These are phyloP conservation scores for Bolboschoenus planiculmis DNA, from an alignment of 176 grass and related monocot species.

Conservation along the genomic window DNA sequence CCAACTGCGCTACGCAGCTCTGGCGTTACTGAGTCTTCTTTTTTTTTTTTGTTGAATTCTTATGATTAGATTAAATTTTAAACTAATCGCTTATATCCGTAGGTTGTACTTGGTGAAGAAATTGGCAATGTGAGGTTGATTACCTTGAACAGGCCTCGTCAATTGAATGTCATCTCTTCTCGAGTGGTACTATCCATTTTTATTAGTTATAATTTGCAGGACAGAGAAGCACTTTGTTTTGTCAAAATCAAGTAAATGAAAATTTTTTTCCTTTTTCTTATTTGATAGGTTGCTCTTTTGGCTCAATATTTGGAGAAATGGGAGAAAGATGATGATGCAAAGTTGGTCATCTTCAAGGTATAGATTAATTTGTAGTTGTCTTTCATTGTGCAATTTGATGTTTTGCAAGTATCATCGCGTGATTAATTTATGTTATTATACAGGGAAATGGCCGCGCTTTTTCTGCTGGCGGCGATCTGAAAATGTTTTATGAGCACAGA, in stretches of 20 bases:
- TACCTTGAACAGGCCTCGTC: conserved; percentile 84
- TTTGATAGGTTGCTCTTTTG: conserved; percentile 59
- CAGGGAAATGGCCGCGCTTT: conserved; percentile 79
- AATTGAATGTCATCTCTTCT: conserved; percentile 77
- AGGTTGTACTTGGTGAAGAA: conserved; percentile 82
- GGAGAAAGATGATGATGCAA: conserved; percentile 80
- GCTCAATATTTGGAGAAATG: conserved; percentile 81
- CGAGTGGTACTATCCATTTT: conserved; percentile 47
- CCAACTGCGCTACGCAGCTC: not conserved
- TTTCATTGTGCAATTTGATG: not conserved
- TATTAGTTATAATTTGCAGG: not conserved
- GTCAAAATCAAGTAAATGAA: not conserved
- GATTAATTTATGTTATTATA: conserved; percentile 17
- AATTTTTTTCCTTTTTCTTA: not conserved
- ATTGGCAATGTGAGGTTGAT: conserved; percentile 42
- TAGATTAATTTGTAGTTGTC: not conserved
- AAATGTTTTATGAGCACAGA: conserved; percentile 98
- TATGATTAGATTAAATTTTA: not conserved
- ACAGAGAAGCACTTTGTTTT: not conserved
- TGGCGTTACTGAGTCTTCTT: not conserved
- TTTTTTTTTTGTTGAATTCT: not conserved
- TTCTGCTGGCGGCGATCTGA: conserved; percentile 91
- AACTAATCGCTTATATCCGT: not conserved
- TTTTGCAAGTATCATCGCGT: not conserved
- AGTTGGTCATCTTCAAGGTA: conserved; percentile 87